Conservation (phyloP, 1,139 yeast species). For the Yamadazyma oceani region DNA sequence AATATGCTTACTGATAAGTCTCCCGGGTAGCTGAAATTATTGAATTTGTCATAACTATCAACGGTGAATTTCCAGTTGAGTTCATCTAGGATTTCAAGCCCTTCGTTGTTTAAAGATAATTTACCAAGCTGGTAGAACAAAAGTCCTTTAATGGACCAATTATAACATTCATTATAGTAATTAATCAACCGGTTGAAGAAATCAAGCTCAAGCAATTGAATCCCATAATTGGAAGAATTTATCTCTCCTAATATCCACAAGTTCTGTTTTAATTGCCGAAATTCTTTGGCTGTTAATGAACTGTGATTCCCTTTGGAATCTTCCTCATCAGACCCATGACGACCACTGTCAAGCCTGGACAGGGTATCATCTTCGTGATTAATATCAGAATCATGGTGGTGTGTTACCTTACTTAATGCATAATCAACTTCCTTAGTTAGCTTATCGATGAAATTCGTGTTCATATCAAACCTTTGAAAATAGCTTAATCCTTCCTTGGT, state of each 20-base stretch:
- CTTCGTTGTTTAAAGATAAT: conserved; percentile 71
- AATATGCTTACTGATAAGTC: conserved; percentile 7
- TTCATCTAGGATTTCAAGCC: conserved; percentile 84
- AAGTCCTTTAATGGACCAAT: conserved; percentile 69
- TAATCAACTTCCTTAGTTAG: conserved; percentile 24
- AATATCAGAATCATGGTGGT: conserved; percentile 13
- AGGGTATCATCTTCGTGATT: conserved; percentile 5
- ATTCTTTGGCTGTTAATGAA: conserved; percentile 5
- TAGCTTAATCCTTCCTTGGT: conserved; percentile 74
- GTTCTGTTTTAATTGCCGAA: conserved; percentile 67
- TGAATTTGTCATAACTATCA: conserved; percentile 43
- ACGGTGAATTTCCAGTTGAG: conserved; percentile 69
- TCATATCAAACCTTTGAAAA: conserved; percentile 27
- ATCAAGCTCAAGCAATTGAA: conserved; percentile 45
- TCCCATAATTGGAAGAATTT: conserved; percentile 68
- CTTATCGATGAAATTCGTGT: conserved; percentile 25
- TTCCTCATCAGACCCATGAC: too few species aligned
- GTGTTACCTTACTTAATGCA: conserved; percentile 16
- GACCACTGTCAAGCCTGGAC: too few species aligned
- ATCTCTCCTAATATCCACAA: conserved; percentile 89
- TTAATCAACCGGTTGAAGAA: conserved; percentile 44
- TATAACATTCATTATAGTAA: conserved; percentile 46
- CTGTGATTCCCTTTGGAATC: neutral
- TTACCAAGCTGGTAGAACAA: conserved; percentile 80
- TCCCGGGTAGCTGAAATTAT: conserved; percentile 12